These are phyloP conservation scores for Eimeria necatrix DNA, from an alignment of 169 alveolate genomes.

Conservation along the genomic window DNA sequence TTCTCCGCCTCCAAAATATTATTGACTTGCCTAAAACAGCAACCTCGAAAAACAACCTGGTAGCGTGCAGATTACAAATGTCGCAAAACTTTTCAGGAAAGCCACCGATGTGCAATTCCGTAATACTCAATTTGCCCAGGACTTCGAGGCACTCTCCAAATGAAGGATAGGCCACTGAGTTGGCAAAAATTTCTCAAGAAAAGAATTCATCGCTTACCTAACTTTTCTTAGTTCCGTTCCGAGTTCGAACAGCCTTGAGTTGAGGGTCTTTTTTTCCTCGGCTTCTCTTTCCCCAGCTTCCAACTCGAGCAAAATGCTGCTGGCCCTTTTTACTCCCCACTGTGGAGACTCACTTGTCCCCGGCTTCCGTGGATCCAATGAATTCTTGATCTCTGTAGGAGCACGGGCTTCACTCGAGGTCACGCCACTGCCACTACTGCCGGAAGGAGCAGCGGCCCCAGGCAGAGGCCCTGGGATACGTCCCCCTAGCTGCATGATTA, in stretches of 20 bases:
- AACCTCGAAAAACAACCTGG: not conserved
- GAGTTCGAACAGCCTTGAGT: conserved; percentile 51
- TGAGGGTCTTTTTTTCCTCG: conserved; percentile 45
- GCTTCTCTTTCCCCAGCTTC: conserved; percentile 62
- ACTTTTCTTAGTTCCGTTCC: conserved; percentile 63
- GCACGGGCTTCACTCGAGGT: not conserved
- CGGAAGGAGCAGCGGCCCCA: conserved; percentile 3
- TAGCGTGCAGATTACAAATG: not conserved
- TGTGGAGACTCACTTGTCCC: not conserved
- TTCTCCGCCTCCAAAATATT: conserved; percentile 79
- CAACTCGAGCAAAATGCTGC: conserved; percentile 36
- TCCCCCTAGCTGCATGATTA: conserved; percentile 49
- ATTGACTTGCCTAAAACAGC: conserved; percentile 61
- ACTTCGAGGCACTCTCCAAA: too few species aligned
- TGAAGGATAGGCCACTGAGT: too few species aligned
- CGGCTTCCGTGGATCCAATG: not conserved
- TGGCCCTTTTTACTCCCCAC: not conserved
- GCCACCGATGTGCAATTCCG: too few species aligned
- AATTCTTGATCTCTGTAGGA: not conserved
- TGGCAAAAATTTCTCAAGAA: too few species aligned
- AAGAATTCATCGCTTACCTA: not conserved
- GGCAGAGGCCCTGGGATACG: not conserved
- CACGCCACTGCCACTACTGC: not conserved
- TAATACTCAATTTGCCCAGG: too few species aligned
- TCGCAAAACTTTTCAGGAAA: too few species aligned